Percentiles rank a stretch among this genome's conserved stretches.
These are phyloP conservation scores for Entonaema liquescens DNA, from an alignment of 495 filamentous ascomycete species.

Conservation along the genomic window DNA sequence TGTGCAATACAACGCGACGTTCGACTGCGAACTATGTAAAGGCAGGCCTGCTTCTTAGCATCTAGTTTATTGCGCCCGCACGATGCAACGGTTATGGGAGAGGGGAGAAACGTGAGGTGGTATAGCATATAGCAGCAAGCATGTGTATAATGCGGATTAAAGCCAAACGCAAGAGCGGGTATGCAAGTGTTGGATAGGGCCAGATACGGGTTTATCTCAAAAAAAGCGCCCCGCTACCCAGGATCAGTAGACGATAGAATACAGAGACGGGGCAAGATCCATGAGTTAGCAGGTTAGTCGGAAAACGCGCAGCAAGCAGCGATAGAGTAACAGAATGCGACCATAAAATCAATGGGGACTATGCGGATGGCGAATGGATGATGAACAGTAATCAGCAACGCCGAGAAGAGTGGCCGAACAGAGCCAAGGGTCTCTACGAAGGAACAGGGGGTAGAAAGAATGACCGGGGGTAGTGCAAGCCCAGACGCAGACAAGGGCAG, in stretches of 20 bases:
- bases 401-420: constrained; percentile 42
- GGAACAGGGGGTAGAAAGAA: constrained; percentile 24
- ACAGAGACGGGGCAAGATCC: constrained; percentile 28
- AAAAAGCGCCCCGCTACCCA: constrained; percentile 35
- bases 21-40: background rate
- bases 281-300: constrained; percentile 25
- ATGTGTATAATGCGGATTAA: constrained; percentile 39
- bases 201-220: constrained; percentile 42
- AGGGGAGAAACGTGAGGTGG: constrained; percentile 1
- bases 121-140: constrained; percentile 4
- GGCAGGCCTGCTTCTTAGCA: constrained; percentile 4
- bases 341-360: constrained; percentile 37
- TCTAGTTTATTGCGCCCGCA: constrained; percentile 21
- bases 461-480: constrained; percentile 39
- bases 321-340: constrained; percentile 42
- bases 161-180: constrained; percentile 44
- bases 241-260: constrained; percentile 28
- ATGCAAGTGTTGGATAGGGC: constrained; percentile 42
- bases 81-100: constrained; percentile 22
- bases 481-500: constrained; percentile 40
- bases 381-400: constrained; percentile 44
- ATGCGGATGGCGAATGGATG: constrained; percentile 39
- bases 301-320: constrained; percentile 39
- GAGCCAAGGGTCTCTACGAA: constrained; percentile 32
- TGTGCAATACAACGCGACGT: background rate